Base-by-base conservation (phyloP, 1,284 basidiomycete genomes). In the Papiliotrema terrestris region DNA sequence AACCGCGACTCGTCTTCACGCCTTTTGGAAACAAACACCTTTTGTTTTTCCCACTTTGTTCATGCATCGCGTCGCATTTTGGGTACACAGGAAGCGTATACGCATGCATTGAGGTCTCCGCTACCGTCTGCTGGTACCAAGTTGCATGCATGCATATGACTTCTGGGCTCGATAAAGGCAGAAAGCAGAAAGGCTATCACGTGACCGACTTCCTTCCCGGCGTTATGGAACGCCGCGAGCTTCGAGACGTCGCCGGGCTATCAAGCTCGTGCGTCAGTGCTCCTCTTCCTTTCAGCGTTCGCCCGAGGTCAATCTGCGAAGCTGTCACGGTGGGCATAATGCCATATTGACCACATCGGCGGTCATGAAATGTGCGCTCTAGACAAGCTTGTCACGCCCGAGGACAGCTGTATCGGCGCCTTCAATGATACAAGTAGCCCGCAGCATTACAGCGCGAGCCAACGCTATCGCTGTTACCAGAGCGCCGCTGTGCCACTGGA, bases 1-100 rank as follows among this genome's bases (percentile, higher is more conserved):
- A 4, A 49, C 48, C 45, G 39, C 38, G 29, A 37, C 38, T 11
- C 35, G 19, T 32, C 23, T 25, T 29, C 50, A 29, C 29, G 26
- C 32, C 32, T 46, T 26, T 25, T 41, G 38, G 51, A 48, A 36
- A 50, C 54, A 55, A 55, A 58, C 57, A 58, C 45, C 49, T 26
- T 26, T 39, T 13, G 11, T 32, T 29, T 29, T 29, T 17, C 20
- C 44, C 8, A 8, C 26, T 29, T 48, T 32, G 25, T 32, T 9
- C 46, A 25, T 48, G 46, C 32, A 5, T 22, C 20, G 8, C n/a
- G 13, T 14, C 37, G 35, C 9, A 6, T 45, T 23, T 45, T 20
- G 43, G 20, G 26, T 8, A 22, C 13, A 8, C 15, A 29, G 4
- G 5, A 35, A 47, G 45, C 20, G 35, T 35, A 5, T 4, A 32